phyloP scores from a whole-genome alignment of 2,329 filamentous ascomycete species.

The Aspergillus persii region DNA sequence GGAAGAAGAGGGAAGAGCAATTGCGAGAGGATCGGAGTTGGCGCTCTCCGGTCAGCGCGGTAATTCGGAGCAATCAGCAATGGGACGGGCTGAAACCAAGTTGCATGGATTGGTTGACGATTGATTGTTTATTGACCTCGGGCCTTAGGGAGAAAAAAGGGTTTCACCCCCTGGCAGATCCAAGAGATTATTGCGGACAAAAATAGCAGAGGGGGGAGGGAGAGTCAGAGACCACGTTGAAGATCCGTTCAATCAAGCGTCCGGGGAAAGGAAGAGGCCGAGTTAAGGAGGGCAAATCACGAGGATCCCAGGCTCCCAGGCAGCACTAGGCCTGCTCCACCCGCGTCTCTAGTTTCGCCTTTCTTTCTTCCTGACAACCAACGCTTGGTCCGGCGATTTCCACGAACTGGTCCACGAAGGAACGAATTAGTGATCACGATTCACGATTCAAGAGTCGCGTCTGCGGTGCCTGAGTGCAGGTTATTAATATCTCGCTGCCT shows the following conservation, averaged over 20 bases:
- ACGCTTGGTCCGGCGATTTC: not conserved
- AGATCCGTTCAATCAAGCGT: conserved; percentile 17
- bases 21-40: not conserved
- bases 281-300: conserved; percentile 18
- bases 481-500: not conserved
- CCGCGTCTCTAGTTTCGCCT: not conserved
- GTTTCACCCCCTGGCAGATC: conserved; percentile 10
- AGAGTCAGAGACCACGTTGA: conserved; percentile 21
- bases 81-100: not conserved
- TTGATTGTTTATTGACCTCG: not conserved
- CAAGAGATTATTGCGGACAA: conserved; percentile 8
- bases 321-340: not conserved
- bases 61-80: not conserved
- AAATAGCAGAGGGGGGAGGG: not conserved
- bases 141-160: not conserved
- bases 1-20: conserved; percentile 3
- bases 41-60: not conserved
- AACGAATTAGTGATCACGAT: not conserved
- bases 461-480: too few relatives aligned
- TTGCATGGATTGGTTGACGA: not conserved
- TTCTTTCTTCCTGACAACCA: not conserved
- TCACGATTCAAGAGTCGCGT: not conserved
- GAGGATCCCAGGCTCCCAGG: not conserved
- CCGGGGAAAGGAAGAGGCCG: conserved; percentile 20
- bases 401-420: not conserved